Percentiles rank a stretch among this genome's conserved stretches.
Evolutionary conservation across 495 filamentous ascomycete species (phyloP).

Genomic region (Durotheca rogersii): DNA sequence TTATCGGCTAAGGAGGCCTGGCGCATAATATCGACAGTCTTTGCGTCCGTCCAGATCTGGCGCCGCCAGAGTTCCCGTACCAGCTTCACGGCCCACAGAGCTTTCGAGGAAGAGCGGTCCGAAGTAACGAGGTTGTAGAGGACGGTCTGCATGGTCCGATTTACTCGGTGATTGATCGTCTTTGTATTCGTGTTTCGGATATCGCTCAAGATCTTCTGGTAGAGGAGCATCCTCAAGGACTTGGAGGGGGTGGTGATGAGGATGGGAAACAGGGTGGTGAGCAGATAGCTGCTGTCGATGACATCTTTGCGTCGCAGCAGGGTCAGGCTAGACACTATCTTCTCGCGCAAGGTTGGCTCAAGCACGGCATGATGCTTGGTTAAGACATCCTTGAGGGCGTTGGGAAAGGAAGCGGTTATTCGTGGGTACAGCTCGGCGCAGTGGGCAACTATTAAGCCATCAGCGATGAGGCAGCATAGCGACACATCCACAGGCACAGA

Average conservation of each 20-base stretch:
- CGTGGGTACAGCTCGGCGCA: slow-evolving; percentile 90
- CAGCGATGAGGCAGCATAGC: too few relatives aligned
- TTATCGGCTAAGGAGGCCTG: slow-evolving; percentile 79
- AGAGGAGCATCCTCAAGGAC: slow-evolving; percentile 76
- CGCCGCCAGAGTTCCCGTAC: slow-evolving; percentile 86
- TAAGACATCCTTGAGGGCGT: slow-evolving; percentile 78
- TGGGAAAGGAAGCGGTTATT: slow-evolving; percentile 71
- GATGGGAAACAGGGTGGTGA: slow-evolving; percentile 91
- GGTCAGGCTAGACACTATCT: slow-evolving; percentile 88
- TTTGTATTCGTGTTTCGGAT: slow-evolving; percentile 82
- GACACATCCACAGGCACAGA: slow-evolving; percentile 4
- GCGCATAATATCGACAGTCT: slow-evolving; percentile 92
- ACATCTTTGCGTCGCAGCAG: slow-evolving; percentile 88
- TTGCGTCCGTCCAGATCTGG: slow-evolving; percentile 84
- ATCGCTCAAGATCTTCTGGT: slow-evolving; percentile 88
- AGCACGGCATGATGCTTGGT: slow-evolving; percentile 76
- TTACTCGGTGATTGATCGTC: slow-evolving; percentile 84
- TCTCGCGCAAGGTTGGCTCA: slow-evolving; percentile 81
- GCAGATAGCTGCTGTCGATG: slow-evolving; percentile 75
- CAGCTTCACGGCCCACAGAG: slow-evolving; percentile 90
- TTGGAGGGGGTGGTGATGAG: slow-evolving; percentile 86
- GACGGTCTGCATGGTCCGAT: slow-evolving; percentile 87
- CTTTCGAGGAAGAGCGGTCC: slow-evolving; percentile 79
- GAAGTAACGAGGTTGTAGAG: slow-evolving; percentile 86
- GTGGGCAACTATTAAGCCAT: slow-evolving; percentile 71